A percentile compares a stretch with the other conserved stretches of the same genome.
phyloP scores from a whole-genome alignment of 2,329 filamentous ascomycete species.

The Huntiella decipiens region DNA sequence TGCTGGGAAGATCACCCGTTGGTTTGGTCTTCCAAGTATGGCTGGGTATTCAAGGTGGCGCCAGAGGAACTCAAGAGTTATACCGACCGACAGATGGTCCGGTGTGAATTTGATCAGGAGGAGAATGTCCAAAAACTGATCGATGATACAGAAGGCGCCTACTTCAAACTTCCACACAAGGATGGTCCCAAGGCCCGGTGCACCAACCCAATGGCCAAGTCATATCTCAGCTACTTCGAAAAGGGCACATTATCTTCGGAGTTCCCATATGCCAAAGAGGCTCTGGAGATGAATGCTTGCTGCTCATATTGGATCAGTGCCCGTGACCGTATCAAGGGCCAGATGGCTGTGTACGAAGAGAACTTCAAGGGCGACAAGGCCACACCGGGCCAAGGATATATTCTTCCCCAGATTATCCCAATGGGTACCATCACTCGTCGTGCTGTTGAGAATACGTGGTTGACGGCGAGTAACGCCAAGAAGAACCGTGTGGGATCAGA shows the following conservation, averaged over 20 bases:
- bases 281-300: constrained; percentile 93
- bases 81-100: constrained; percentile 47
- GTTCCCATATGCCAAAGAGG: constrained; percentile 79
- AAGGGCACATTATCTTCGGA: constrained; percentile 73
- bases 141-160: constrained; percentile 46
- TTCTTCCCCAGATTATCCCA: constrained; percentile 85
- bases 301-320: constrained; percentile 99
- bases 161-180: constrained; percentile 93
- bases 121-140: constrained; percentile 47
- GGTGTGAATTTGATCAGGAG: constrained; percentile 43
- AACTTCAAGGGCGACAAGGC: constrained; percentile 23
- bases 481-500: constrained; percentile 90
- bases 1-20: constrained; percentile 80
- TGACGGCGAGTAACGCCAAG: constrained; percentile 95
- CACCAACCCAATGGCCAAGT: constrained; percentile 73
- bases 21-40: constrained; percentile 81
- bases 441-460: constrained; percentile 94
- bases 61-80: constrained; percentile 43
- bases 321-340: constrained; percentile 77
- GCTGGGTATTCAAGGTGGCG: constrained; percentile 78
- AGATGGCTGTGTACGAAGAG: constrained; percentile 77
- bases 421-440: constrained; percentile 95
- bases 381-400: constrained; percentile 42
- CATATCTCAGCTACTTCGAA: constrained; percentile 81
- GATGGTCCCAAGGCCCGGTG: constrained; percentile 77